Conservation (phyloP, 805 yeast genomes). For the Candida pini region DNA sequence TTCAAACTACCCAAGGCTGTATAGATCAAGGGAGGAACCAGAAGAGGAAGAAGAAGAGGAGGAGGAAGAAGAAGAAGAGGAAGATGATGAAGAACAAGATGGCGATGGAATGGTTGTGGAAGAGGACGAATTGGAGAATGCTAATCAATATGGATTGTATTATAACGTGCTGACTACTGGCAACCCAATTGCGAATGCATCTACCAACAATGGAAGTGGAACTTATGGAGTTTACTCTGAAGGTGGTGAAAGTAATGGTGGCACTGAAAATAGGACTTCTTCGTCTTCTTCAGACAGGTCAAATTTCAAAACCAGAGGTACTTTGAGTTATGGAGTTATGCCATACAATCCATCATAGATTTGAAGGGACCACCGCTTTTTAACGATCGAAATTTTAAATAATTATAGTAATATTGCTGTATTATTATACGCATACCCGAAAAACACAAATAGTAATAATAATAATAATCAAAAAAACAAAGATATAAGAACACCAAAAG, state of each 20-base stretch:
- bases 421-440: too few relatives aligned
- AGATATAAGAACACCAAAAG: too few relatives aligned
- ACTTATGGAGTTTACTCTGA: conserved; percentile 4
- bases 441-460: too few relatives aligned
- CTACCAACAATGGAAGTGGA: conserved; percentile 8
- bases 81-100: not conserved
- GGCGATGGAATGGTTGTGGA: conserved; percentile 8
- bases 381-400: too few relatives aligned
- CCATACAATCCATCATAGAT: conserved; percentile 29
- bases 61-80: conserved; percentile 2
- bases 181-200: too few relatives aligned
- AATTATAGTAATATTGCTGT: too few relatives aligned
- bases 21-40: not conserved
- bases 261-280: not conserved
- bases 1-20: not conserved
- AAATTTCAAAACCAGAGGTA: not conserved
- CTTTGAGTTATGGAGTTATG: conserved; percentile 20
- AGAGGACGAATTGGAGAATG: conserved; percentile 27
- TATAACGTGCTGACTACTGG: conserved; percentile 26
- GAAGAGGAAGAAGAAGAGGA: conserved; percentile 1
- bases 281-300: too few relatives aligned
- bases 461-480: too few relatives aligned
- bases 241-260: conserved; percentile 1
- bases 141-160: conserved; percentile 30
- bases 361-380: too few relatives aligned